phyloP scores from a whole-genome alignment of 2,329 filamentous ascomycete genomes.

The Cordyceps militaris region DNA sequence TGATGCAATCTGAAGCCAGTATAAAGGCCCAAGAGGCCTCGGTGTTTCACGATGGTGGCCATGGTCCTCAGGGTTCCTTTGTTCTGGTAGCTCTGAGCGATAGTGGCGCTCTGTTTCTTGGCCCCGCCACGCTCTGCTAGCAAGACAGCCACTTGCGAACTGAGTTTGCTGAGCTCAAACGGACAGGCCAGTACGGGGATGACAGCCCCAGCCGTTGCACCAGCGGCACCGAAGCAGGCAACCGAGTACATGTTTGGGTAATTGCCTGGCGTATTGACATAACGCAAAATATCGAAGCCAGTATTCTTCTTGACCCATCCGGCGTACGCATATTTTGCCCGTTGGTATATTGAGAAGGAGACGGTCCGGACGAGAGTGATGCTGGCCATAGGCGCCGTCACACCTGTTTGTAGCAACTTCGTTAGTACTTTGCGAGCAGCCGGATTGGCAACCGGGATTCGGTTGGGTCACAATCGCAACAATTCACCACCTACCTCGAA shows the following conservation, averaged over 20 bases:
- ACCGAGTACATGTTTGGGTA: constrained; percentile 68
- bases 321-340: constrained; percentile 66
- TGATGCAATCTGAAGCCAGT: constrained; percentile 75
- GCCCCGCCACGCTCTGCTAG: constrained; percentile 45
- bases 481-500: constrained; percentile 53
- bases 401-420: constrained; percentile 41
- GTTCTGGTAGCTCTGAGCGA: constrained; percentile 65
- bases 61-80: constrained; percentile 72
- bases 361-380: constrained; percentile 71
- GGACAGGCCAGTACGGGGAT: constrained; percentile 79
- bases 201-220: constrained; percentile 69
- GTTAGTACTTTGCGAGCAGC: background rate
- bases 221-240: constrained; percentile 68
- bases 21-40: constrained; percentile 67
- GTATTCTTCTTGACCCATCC: constrained; percentile 62
- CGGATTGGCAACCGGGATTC: background rate
- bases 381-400: constrained; percentile 72
- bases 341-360: constrained; percentile 74
- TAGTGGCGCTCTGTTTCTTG: constrained; percentile 44
- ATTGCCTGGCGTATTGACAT: constrained; percentile 63
- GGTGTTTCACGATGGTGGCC: constrained; percentile 67
- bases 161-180: constrained; percentile 85
- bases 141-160: constrained; percentile 75
- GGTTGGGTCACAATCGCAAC: background rate
- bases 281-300: constrained; percentile 61